A percentile compares a stretch with the other conserved stretches of the same genome.
These are phyloP conservation scores for Fusarium sp. DNA, from an alignment of 2,329 filamentous ascomycete species.

Conservation along the genomic window DNA sequence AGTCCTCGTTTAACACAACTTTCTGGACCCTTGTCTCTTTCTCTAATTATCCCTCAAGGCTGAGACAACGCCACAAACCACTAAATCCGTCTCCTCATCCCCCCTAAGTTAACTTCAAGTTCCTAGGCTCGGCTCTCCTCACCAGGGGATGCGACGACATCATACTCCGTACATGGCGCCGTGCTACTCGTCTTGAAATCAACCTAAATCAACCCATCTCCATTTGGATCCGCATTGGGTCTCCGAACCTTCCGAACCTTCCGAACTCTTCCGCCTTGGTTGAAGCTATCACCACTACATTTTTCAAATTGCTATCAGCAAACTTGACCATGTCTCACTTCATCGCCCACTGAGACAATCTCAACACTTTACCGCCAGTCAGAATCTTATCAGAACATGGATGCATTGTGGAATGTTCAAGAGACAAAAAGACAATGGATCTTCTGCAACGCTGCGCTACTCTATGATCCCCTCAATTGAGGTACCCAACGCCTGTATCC, in stretches of 20 bases:
- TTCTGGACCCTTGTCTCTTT: conserved; percentile 9
- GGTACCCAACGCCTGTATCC: conserved; percentile 10
- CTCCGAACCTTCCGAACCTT: conserved; percentile 13
- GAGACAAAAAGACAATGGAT: conserved; percentile 3
- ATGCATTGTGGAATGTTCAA: conserved; percentile 3
- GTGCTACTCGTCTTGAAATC: background rate
- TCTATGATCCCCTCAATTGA: background rate
- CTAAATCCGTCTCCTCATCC: conserved; percentile 20
- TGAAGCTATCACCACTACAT: conserved; percentile 4
- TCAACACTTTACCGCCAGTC: conserved; percentile 16
- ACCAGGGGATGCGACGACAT: background rate
- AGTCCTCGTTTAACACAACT: background rate
- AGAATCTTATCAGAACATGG: background rate
- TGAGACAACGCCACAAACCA: conserved; percentile 36
- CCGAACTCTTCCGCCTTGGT: conserved; percentile 13
- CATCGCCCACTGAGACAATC: conserved; percentile 1
- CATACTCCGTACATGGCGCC: background rate
- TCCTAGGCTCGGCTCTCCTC: background rate
- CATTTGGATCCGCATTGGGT: background rate
- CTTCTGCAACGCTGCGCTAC: conserved; percentile 6
- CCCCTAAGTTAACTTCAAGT: conserved; percentile 6
- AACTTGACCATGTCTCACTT: conserved; percentile 23
- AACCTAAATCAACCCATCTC: background rate
- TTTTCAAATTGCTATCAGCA: conserved; percentile 1
- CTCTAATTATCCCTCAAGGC: conserved; percentile 10